Evolutionary conservation across 1,284 basidiomycete genomes (phyloP).

Genomic region (Marasmius tenuissimus): DNA sequence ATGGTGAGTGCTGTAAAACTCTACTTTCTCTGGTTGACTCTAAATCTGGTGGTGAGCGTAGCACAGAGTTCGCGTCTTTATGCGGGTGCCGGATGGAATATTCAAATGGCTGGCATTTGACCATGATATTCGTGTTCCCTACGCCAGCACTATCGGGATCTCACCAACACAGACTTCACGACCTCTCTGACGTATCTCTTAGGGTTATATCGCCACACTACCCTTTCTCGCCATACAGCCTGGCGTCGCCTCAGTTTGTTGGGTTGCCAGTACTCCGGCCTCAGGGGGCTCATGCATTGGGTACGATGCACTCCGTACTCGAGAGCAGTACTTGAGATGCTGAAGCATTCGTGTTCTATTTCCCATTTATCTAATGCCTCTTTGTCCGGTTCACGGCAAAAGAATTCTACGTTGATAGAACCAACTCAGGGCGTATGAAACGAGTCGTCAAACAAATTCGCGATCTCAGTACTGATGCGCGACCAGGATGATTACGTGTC

Average conservation of each 20-base stretch:
- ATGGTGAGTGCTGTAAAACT: constrained; percentile 31
- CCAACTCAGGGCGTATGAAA: too few species aligned
- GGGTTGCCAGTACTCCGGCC: too few species aligned
- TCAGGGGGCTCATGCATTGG: too few species aligned
- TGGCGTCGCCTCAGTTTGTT: constrained; percentile 18
- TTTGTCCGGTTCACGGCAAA: too few species aligned
- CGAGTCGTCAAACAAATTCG: too few species aligned
- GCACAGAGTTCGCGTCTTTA: constrained; percentile 24
- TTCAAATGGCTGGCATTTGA: constrained; percentile 19
- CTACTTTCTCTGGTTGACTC: constrained; percentile 23
- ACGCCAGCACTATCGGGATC: constrained; percentile 32
- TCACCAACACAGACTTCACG: constrained; percentile 38
- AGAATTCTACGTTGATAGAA: too few species aligned
- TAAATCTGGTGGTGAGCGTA: constrained; percentile 16
- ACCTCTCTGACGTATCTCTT: constrained; percentile 35
- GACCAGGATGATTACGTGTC: too few species aligned
- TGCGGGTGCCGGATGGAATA: neutral
- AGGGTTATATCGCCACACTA: constrained; percentile 41
- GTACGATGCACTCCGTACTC: too few species aligned
- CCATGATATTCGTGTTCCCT: neutral
- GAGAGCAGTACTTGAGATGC: too few species aligned
- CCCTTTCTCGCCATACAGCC: constrained; percentile 33
- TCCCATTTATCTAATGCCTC: too few species aligned
- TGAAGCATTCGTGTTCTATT: too few species aligned
- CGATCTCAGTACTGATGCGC: too few species aligned